A percentile compares a stretch with the other conserved stretches of the same genome.
These are phyloP conservation scores for Suillus tomentosus DNA, from an alignment of 768 basidiomycete species.

Conservation along the genomic window DNA sequence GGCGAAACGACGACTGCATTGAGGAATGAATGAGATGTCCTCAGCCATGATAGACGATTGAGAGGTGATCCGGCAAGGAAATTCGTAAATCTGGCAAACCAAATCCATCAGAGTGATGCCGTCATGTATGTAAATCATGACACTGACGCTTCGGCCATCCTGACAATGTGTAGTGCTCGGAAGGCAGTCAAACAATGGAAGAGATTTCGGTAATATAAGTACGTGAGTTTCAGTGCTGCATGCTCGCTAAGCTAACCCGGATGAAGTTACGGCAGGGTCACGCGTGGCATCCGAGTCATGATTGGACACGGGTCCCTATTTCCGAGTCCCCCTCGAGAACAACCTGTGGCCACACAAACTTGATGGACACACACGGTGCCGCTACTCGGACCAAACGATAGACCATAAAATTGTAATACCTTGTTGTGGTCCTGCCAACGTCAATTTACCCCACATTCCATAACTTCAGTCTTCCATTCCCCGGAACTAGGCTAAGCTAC, in stretches of 20 bases:
- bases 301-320: neutral
- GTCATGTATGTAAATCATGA: constrained; percentile 2
- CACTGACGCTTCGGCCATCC: constrained; percentile 36
- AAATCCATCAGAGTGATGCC: neutral
- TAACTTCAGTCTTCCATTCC: neutral
- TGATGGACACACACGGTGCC: neutral
- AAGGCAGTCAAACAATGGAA: neutral
- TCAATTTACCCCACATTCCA: neutral
- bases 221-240: neutral
- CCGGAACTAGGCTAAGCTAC: constrained; percentile 4
- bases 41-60: constrained; percentile 82
- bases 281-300: neutral
- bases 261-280: neutral
- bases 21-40: constrained; percentile 73
- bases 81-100: constrained; percentile 41
- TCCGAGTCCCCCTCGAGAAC: neutral
- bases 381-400: neutral
- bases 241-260: too few species aligned
- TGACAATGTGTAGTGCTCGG: constrained; percentile 15
- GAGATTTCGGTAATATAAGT: too few species aligned
- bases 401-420: neutral
- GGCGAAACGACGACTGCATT: constrained; percentile 64
- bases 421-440: neutral
- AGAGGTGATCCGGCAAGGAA: constrained; percentile 67
- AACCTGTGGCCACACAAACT: too few species aligned